Evolutionary conservation across 495 filamentous ascomycete genomes (phyloP).

Genomic region (Clavariopsis aquatica): DNA sequence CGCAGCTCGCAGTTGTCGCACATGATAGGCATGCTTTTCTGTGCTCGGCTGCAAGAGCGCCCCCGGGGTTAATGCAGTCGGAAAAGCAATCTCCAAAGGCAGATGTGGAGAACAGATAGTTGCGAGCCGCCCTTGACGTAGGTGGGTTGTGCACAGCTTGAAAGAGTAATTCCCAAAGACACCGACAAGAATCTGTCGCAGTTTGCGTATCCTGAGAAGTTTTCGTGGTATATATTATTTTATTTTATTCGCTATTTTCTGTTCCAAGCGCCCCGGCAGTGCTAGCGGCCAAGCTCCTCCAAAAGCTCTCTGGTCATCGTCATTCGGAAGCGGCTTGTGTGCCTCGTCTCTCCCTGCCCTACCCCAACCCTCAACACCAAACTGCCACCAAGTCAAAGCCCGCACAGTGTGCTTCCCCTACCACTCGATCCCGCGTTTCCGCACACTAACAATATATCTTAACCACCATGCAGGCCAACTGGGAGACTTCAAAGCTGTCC

Average conservation of each 20-base stretch:
- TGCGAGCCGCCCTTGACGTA: background rate
- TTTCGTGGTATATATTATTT: background rate
- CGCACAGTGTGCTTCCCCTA: conserved; percentile 13
- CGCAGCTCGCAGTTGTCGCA: background rate
- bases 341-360: background rate
- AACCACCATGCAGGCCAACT: conserved; percentile 15
- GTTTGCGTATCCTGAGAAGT: background rate
- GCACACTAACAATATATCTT: conserved; percentile 12
- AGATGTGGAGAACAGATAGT: background rate
- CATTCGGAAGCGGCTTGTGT: conserved; percentile 7
- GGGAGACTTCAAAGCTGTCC: background rate
- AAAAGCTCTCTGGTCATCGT: background rate
- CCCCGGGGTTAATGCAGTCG: background rate
- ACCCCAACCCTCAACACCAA: conserved; percentile 1
- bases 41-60: background rate
- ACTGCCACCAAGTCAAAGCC: background rate
- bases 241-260: too few species aligned
- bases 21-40: conserved; percentile 1
- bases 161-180: background rate
- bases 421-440: background rate
- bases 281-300: background rate
- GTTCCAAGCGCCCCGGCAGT: background rate
- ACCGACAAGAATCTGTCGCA: background rate
- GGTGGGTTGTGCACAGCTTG: background rate
- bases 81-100: background rate